Conservation (phyloP, 768 basidiomycete species). For the Macrolepiota fuliginosa region DNA sequence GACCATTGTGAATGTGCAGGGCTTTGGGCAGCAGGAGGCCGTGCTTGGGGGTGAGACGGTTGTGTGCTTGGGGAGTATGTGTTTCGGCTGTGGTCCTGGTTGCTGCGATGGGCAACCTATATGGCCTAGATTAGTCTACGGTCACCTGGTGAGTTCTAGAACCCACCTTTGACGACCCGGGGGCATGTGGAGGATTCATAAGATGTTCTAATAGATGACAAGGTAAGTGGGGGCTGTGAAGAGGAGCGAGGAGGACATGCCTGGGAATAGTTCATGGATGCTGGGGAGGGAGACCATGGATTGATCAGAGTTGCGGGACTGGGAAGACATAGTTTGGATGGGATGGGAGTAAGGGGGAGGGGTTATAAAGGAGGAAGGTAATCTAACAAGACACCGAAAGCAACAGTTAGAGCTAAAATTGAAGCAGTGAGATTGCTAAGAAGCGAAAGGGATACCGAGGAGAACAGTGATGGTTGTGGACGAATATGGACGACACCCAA, state of each 20-base stretch:
- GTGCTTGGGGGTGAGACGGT: background rate
- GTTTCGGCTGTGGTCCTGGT: background rate
- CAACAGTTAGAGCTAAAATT: slow-evolving; percentile 5
- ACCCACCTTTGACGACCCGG: background rate
- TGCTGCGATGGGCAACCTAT: background rate
- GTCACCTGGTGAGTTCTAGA: background rate
- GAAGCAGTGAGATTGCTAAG: slow-evolving; percentile 4
- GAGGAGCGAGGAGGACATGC: slow-evolving; percentile 23
- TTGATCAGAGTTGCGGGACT: slow-evolving; percentile 7
- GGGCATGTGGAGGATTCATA: slow-evolving; percentile 2
- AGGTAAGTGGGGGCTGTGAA: background rate
- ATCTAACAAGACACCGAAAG: slow-evolving; percentile 11
- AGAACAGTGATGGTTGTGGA: slow-evolving; percentile 8
- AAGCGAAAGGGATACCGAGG: slow-evolving; percentile 4
- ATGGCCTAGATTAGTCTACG: background rate
- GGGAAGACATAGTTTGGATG: slow-evolving; percentile 5
- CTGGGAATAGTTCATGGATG: slow-evolving; percentile 56
- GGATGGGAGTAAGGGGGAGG: background rate
- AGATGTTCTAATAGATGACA: slow-evolving; percentile 18
- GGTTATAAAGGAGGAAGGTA: slow-evolving; percentile 9
- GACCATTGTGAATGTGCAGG: background rate
- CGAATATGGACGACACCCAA: slow-evolving; percentile 8
- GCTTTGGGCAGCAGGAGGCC: background rate
- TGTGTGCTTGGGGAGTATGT: background rate
- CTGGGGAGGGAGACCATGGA: slow-evolving; percentile 39